Evolutionary conservation across 2,329 filamentous ascomycete genomes (phyloP).

Genomic region (Bipolaris bicolor): DNA sequence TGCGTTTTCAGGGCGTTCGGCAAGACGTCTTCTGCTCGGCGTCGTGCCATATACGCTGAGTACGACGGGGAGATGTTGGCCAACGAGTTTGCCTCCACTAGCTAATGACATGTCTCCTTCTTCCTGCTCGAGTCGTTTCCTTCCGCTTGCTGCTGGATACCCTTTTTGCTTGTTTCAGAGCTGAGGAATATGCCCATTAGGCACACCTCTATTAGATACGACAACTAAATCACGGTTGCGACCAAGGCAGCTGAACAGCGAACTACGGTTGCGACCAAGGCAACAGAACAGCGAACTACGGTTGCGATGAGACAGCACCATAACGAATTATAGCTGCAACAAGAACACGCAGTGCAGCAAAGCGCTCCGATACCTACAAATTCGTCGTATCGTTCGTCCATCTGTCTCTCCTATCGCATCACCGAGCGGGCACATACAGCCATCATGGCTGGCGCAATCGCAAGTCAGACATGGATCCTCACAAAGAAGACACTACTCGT

Average conservation of each 20-base stretch:
- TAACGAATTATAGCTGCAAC: no score
- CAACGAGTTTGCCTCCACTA: constrained; percentile 13
- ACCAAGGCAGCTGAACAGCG: no score
- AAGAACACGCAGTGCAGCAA: no score
- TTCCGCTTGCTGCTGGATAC: constrained; percentile 1
- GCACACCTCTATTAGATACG: no score
- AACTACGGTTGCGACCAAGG: no score
- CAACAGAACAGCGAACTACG: no score
- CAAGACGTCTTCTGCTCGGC: constrained; percentile 23
- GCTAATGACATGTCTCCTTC: constrained; percentile 2
- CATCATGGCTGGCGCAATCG: constrained; percentile 44
- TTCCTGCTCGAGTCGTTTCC: background rate
- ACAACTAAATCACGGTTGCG: no score
- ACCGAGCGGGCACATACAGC: constrained; percentile 11
- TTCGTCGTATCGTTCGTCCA: no score
- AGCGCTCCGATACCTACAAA: no score
- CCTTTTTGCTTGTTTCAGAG: background rate
- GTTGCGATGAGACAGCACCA: no score
- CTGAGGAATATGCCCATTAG: no score
- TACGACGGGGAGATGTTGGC: constrained; percentile 14
- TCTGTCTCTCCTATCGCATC: no score
- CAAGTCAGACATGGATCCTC: constrained; percentile 62
- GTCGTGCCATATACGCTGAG: constrained; percentile 13
- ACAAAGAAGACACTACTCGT: constrained; percentile 64
- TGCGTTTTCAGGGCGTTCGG: constrained; percentile 18